Base-by-base conservation (phyloP, 495 filamentous ascomycete species). In the Oidiodendron maius region DNA sequence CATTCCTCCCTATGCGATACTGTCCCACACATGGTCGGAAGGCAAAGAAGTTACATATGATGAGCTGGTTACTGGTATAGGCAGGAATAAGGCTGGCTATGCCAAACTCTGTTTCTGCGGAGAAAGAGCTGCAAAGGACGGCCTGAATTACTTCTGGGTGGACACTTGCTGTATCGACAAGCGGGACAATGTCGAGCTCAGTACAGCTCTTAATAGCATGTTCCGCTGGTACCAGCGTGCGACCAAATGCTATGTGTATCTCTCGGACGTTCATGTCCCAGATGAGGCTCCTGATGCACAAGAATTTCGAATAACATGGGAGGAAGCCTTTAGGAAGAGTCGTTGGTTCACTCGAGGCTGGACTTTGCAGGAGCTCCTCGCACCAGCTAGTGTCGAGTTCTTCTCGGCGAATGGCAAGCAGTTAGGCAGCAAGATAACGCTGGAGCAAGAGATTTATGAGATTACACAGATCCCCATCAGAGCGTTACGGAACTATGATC, bases 381-480 rank as follows among this genome's bases (percentile, higher is more conserved):
- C 18, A 26, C 46, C 34, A 21, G 46, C 46, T 25, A 48, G 5
- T 15, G 40, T 68, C 0, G 35, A 53, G 23, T 68, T 70, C 39
- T 65, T 58, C 36, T 44, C 46, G 17, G 2, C 17, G 26, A 35
- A 52, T 1, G 50, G 58, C 39, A 49, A 18, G 8, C 40, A 22
- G 23, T 42, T 64, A n/a, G 67, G 65, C 9, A 58, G 53, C n/a
- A 67, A 60, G 46, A 32, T 25, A 12, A 22, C 53, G 9, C 42
- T 67, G 17, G 55, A 57, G 28, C 46, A 44, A 0, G 26, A 55
- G 20, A 38, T 67, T 8, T 40, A 56, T 9, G 56, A 47, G 32
- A 53, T 59, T 16, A 68, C 64, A 1, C 46, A 55, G 1, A 61
- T 68, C 18, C 53, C 58, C 18, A 37, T 48, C 16, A 36, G 25